These are phyloP conservation scores for Psilocybe sp. DNA, from an alignment of 768 basidiomycete genomes.

Conservation along the genomic window DNA sequence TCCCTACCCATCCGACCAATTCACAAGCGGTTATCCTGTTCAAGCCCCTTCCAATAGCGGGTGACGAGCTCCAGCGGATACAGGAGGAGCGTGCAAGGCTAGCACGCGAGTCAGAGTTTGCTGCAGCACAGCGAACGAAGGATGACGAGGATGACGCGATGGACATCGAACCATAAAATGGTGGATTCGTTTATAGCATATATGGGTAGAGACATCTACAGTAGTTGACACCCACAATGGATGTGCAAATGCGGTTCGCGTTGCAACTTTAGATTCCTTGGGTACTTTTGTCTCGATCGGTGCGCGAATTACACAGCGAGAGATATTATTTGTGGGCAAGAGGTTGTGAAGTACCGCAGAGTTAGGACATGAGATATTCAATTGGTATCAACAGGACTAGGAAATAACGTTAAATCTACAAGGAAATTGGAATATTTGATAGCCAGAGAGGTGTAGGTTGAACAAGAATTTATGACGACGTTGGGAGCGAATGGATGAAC, in stretches of 20 bases:
- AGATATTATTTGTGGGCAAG: too few species aligned
- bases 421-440: slow-evolving; percentile 10
- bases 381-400: too few species aligned
- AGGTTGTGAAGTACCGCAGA: too few species aligned
- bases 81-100: slow-evolving; percentile 11
- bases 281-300: too few species aligned
- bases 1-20: slow-evolving; percentile 16
- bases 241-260: too few species aligned
- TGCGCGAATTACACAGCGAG: too few species aligned
- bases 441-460: slow-evolving; percentile 11
- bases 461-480: slow-evolving; percentile 11
- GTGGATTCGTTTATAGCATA: too few species aligned
- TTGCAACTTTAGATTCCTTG: too few species aligned
- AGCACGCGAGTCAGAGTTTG: too few species aligned
- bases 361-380: too few species aligned
- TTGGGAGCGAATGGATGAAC: slow-evolving; percentile 16
- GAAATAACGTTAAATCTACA: neutral
- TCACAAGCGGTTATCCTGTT: slow-evolving; percentile 57
- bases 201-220: too few species aligned
- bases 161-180: slow-evolving; percentile 43
- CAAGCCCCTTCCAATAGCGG: slow-evolving; percentile 33
- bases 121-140: neutral
- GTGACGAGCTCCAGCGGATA: slow-evolving; percentile 13
- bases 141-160: slow-evolving; percentile 42
- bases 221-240: too few species aligned